Conservation (phyloP, 1,284 basidiomycete species). For the Rhodotorula mucilaginosa region DNA sequence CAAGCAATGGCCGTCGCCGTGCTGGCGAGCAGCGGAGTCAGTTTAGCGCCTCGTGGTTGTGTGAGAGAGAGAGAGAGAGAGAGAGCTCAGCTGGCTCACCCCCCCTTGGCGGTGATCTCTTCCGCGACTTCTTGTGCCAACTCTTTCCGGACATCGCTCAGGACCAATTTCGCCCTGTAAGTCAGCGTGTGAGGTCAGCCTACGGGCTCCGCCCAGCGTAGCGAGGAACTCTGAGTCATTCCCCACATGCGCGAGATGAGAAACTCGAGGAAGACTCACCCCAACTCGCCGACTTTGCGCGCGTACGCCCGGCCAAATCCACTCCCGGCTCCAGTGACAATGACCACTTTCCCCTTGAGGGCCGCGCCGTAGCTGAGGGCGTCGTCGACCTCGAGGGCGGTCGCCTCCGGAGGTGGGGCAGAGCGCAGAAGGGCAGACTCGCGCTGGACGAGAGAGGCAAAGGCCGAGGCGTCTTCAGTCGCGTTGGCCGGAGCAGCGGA, state of each 20-base stretch:
- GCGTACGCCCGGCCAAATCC: slow-evolving; percentile 54
- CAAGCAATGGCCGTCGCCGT: slow-evolving; percentile 54
- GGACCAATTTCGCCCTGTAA: slow-evolving; percentile 58
- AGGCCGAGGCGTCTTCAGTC: neutral
- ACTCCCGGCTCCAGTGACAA: slow-evolving; percentile 60
- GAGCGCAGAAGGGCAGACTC: neutral
- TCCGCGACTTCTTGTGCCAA: slow-evolving; percentile 53
- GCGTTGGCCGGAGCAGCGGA: neutral
- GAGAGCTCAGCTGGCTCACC: slow-evolving; percentile 47
- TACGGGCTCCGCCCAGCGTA: no score
- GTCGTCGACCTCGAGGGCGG: slow-evolving; percentile 2
- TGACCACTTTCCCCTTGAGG: slow-evolving; percentile 56
- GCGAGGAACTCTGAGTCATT: no score
- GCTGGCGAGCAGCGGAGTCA: slow-evolving; percentile 45
- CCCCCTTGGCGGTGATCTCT: slow-evolving; percentile 54
- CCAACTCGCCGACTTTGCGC: neutral
- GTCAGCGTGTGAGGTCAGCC: no score
- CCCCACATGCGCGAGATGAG: neutral
- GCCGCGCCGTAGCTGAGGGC: neutral
- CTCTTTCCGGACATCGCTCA: slow-evolving; percentile 56
- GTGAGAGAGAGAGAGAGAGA: neutral
- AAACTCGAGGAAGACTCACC: neutral
- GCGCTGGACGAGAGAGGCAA: neutral
- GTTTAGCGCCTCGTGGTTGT: neutral
- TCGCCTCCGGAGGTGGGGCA: neutral